Base-by-base conservation (phyloP, 2,329 filamentous ascomycete genomes). In the Coccinonectria pachysandricola region DNA sequence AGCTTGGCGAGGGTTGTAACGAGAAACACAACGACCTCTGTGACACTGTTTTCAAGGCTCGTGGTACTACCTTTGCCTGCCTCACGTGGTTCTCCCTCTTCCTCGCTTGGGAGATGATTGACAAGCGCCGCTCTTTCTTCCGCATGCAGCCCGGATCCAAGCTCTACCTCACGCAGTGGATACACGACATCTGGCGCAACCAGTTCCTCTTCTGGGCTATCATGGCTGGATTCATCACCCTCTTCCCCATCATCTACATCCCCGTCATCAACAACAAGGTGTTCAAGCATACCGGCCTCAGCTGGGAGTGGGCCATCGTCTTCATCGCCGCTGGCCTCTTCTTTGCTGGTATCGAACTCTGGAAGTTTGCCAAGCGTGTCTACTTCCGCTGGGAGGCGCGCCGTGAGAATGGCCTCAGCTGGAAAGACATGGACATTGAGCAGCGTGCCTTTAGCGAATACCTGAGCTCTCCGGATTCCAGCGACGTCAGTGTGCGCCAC, bases 1-100 rank as follows among this genome's bases (percentile, higher is more conserved):
- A 69, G 21, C 65, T 81, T 1, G 75, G 72, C 1, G 35, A 38
- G 6, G 54, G 63, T 24, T 83, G 78, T 51, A 83, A 83, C 56
- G 61, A 69, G 22, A 39, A 39, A 8, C 75, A 74, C 48, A 60
- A 50, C 21, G 45, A 57, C 1, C 46, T 52, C 5, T 83, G 79
- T 48, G 65, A 74, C 15, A 64, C 64, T 0, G 74, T 82, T 6
- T 83, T 79, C 63, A 73, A 75, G 11, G 79, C 79, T 1, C 73
- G 80, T 9, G 76, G 77, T 1, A 82, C 80, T 0, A 79, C 74
- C 4, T 85, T 85, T 45, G 77, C 75, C 16, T 79, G 71, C 39
- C 63, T 85, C 27, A 85, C 79, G 0, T 85, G 79, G 79, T 79
- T 78, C 40, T 76, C 78, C 1, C 65, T 85, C 11, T 81, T 85